Percentiles rank a stretch among this genome's conserved stretches.
Conservation (phyloP, 495 filamentous ascomycete genomes). For the Neurospora discreta region DNA sequence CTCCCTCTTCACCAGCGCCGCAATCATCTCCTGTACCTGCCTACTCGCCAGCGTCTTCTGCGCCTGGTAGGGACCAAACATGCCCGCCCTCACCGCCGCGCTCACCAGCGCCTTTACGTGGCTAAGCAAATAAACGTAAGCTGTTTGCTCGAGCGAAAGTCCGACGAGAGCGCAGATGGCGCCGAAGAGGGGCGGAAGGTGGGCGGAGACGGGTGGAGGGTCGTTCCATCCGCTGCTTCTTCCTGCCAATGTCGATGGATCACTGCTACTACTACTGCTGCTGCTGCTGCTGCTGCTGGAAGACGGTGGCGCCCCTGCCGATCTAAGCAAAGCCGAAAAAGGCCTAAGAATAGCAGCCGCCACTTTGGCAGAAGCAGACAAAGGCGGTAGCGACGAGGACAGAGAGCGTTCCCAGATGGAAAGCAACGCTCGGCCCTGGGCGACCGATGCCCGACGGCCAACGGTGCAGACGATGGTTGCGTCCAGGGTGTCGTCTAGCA, state of each 20-base stretch:
- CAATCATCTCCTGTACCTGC: constrained; percentile 50
- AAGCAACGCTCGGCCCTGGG: constrained; percentile 77
- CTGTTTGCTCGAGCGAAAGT: constrained; percentile 50
- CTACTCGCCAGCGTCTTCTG: constrained; percentile 64
- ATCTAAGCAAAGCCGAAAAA: constrained; percentile 19
- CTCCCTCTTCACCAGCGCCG: constrained; percentile 49
- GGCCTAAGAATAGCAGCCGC: constrained; percentile 13
- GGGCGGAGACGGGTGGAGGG: constrained; percentile 40
- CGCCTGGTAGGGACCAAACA: constrained; percentile 89
- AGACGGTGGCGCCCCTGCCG: too few relatives aligned
- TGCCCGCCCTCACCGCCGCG: constrained; percentile 76
- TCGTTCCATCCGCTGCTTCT: not conserved
- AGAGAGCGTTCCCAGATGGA: constrained; percentile 82
- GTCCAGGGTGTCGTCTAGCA: constrained; percentile 76
- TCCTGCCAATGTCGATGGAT: not conserved
- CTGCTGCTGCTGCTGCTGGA: too few relatives aligned
- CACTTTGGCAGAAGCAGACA: constrained; percentile 2
- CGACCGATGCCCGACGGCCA: constrained; percentile 68
- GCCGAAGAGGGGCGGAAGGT: constrained; percentile 75
- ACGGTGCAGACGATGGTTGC: constrained; percentile 81
- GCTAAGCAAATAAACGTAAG: constrained; percentile 76
- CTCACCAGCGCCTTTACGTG: constrained; percentile 83
- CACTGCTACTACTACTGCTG: too few relatives aligned
- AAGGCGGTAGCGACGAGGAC: constrained; percentile 8
- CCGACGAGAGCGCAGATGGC: constrained; percentile 53